These are phyloP conservation scores for Curvularia spicifera DNA, from an alignment of 2,329 filamentous ascomycete species.

Conservation along the genomic window DNA sequence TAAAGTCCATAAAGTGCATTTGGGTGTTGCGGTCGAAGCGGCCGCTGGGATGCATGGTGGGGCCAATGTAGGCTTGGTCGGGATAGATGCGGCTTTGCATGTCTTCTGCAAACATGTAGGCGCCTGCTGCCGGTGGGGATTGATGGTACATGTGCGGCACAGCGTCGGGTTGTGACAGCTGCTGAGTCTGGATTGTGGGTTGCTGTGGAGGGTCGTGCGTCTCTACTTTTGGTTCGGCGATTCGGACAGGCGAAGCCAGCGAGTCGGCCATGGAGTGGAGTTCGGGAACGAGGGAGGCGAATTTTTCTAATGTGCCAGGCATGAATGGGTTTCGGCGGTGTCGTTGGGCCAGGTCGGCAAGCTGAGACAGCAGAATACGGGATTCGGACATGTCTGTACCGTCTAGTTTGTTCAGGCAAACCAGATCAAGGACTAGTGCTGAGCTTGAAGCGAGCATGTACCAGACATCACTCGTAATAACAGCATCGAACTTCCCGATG, in stretches of 20 bases:
- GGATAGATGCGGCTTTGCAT: conserved; percentile 32
- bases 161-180: conserved; percentile 20
- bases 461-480: conserved; percentile 53
- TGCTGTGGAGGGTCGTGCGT: conserved; percentile 8
- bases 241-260: conserved; percentile 23
- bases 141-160: conserved; percentile 32
- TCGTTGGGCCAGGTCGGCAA: conserved; percentile 44
- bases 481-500: conserved; percentile 49
- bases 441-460: conserved; percentile 49
- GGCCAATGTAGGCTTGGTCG: conserved; percentile 24
- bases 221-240: conserved; percentile 17
- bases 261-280: conserved; percentile 45
- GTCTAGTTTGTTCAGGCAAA: conserved; percentile 34
- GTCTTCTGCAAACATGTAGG: conserved; percentile 42
- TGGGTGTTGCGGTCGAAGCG: conserved; percentile 39
- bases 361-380: conserved; percentile 42
- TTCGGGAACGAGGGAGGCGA: conserved; percentile 47
- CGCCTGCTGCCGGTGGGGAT: conserved; percentile 33
- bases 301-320: conserved; percentile 50
- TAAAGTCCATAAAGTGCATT: conserved; percentile 48
- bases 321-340: conserved; percentile 44
- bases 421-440: conserved; percentile 49
- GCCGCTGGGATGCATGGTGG: conserved; percentile 23
- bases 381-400: conserved; percentile 36
- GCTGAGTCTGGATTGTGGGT: conserved; percentile 17